A percentile compares a stretch with the other conserved stretches of the same genome.
phyloP scores from a whole-genome alignment of 129 eudicot species.

The Gnaphalium uliginosum region DNA sequence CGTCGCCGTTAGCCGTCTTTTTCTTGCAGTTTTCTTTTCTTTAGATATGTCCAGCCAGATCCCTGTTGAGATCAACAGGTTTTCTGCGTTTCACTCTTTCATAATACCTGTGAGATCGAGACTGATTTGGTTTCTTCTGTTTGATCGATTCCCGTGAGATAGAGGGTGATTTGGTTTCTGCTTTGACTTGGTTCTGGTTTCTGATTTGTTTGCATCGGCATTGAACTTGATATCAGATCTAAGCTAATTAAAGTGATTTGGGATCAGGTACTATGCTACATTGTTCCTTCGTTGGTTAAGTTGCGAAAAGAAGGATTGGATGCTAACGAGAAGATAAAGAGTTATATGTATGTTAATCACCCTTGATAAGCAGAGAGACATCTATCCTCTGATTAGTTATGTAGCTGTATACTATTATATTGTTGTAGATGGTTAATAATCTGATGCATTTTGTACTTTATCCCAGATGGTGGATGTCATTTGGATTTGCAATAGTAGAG shows the following conservation, averaged over 20 bases:
- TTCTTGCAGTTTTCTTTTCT: too few relatives aligned
- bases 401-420: constrained; percentile 12
- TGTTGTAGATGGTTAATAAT: neutral
- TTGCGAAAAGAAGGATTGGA: constrained; percentile 98
- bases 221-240: constrained; percentile 19
- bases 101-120: too few relatives aligned
- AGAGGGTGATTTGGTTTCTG: too few relatives aligned
- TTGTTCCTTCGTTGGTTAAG: constrained; percentile 90
- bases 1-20: too few relatives aligned
- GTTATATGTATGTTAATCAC: constrained; percentile 84
- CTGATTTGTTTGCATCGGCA: neutral
- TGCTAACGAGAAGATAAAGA: constrained; percentile 95
- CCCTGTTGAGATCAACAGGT: too few relatives aligned
- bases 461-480: constrained; percentile 95
- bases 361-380: constrained; percentile 55
- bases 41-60: too few relatives aligned
- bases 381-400: constrained; percentile 16
- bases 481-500: constrained; percentile 83
- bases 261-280: constrained; percentile 76
- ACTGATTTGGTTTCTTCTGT: too few relatives aligned
- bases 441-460: constrained; percentile 17
- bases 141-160: too few relatives aligned
- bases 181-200: too few relatives aligned
- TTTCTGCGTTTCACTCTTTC: too few relatives aligned
- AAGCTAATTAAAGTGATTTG: constrained; percentile 20